phyloP scores from a whole-genome alignment of 116 monocot species.

The Cymodocea nodosa region DNA sequence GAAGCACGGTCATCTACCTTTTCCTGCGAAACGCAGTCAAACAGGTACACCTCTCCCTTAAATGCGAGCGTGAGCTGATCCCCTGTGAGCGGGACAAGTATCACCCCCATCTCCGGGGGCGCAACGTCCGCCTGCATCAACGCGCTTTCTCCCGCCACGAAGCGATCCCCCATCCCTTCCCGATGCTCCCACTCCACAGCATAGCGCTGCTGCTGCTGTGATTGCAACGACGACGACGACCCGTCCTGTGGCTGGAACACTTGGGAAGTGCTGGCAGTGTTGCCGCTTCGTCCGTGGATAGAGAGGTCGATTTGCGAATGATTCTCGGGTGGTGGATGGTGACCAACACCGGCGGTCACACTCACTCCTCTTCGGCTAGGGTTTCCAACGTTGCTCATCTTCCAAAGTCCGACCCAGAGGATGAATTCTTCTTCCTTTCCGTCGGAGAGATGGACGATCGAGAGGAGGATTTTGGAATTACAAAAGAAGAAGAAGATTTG shows the following conservation, averaged over 20 bases:
- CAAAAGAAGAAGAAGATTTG: no score
- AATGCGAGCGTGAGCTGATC: slow-evolving; percentile 37
- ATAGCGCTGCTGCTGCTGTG: neutral
- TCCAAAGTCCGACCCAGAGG: no score
- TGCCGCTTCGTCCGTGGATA: neutral
- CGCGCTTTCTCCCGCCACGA: neutral
- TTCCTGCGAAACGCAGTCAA: slow-evolving; percentile 28
- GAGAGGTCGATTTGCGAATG: neutral
- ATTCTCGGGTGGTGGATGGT: no score
- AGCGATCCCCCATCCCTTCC: neutral
- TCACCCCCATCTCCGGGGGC: neutral
- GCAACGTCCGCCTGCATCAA: neutral
- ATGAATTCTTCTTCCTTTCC: no score
- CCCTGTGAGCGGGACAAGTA: neutral
- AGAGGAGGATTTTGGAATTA: no score
- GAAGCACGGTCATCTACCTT: slow-evolving; percentile 10
- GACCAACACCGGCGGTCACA: no score
- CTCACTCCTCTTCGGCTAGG: no score
- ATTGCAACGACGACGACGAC: no score
- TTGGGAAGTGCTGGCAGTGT: no score
- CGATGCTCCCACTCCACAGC: neutral
- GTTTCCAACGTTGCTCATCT: no score
- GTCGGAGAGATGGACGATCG: no score
- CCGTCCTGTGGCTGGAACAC: no score
- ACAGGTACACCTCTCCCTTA: slow-evolving; percentile 35